Evolutionary conservation across 1,284 basidiomycete genomes (phyloP).

Genomic region (Hymenochaete sp.): DNA sequence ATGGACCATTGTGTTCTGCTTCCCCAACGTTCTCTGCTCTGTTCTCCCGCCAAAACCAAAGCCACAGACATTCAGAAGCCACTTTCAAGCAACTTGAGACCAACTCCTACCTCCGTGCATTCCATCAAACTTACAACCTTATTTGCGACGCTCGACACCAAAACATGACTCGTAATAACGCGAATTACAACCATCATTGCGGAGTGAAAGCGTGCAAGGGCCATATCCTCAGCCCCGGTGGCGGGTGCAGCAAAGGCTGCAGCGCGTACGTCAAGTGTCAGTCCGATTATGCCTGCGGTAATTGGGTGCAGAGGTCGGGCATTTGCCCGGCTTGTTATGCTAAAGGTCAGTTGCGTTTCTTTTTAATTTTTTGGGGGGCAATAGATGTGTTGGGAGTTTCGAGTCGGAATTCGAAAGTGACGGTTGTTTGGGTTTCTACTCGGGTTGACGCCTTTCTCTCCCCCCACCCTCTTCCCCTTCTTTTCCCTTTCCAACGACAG

Average conservation of each 20-base stretch:
- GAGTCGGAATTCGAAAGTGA: too few relatives aligned
- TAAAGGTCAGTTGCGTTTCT: conserved; percentile 7
- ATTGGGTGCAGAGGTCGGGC: conserved; percentile 11
- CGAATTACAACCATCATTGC: conserved; percentile 17
- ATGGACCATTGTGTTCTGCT: too few relatives aligned
- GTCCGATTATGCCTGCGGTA: conserved; percentile 14
- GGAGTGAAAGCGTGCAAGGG: conserved; percentile 17
- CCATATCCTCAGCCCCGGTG: conserved; percentile 14
- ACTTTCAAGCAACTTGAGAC: not conserved
- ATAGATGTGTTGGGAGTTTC: too few relatives aligned
- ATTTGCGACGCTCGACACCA: too few relatives aligned
- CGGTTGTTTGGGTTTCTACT: too few relatives aligned
- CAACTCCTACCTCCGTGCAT: too few relatives aligned
- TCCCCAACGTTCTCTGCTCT: too few relatives aligned
- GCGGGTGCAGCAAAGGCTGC: conserved; percentile 15
- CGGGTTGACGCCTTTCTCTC: too few relatives aligned
- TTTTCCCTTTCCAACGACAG: too few relatives aligned
- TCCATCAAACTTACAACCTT: too few relatives aligned
- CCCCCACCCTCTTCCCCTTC: too few relatives aligned
- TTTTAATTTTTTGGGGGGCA: not conserved
- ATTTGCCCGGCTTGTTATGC: conserved; percentile 15
- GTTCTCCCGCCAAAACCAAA: not conserved
- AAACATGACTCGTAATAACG: conserved; percentile 12
- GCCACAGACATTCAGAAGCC: not conserved
- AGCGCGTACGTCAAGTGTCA: conserved; percentile 15